These are phyloP conservation scores for Plectosphaerella sp. DNA, from an alignment of 2,329 filamentous ascomycete species.

Conservation along the genomic window DNA sequence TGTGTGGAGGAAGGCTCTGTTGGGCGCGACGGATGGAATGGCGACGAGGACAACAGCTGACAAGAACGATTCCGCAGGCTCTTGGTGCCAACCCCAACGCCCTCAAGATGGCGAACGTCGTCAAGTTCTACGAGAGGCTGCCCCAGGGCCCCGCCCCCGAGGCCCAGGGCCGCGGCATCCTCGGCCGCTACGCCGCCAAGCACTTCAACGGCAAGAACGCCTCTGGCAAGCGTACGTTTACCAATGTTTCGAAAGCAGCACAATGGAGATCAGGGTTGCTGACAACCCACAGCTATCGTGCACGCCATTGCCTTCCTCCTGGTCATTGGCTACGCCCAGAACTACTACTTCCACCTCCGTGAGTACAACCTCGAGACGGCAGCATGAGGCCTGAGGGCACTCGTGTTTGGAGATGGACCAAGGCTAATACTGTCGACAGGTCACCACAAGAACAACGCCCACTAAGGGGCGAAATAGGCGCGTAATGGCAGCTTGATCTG, in stretches of 20 bases:
- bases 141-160: slow-evolving; percentile 88
- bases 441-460: slow-evolving; percentile 99
- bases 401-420: background rate
- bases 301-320: slow-evolving; percentile 79
- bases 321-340: slow-evolving; percentile 85
- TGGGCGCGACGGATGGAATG: slow-evolving; percentile 4
- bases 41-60: background rate
- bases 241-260: background rate
- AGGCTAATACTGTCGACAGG: slow-evolving; percentile 48
- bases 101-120: slow-evolving; percentile 94
- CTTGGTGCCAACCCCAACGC: slow-evolving; percentile 95
- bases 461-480: slow-evolving; percentile 54
- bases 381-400: background rate
- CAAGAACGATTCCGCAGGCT: slow-evolving; percentile 50
- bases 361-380: slow-evolving; percentile 37
- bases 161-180: slow-evolving; percentile 72
- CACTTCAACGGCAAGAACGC: slow-evolving; percentile 92
- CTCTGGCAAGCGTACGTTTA: slow-evolving; percentile 73
- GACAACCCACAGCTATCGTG: slow-evolving; percentile 65
- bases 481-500: slow-evolving; percentile 7
- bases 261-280: background rate
- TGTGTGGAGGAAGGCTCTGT: slow-evolving; percentile 1
- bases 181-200: slow-evolving; percentile 82
- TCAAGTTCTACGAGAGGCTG: slow-evolving; percentile 98
- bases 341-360: slow-evolving; percentile 99